These are phyloP conservation scores for Vitis hybrid DNA, from an alignment of 177 flowering plant genomes.

Conservation along the genomic window DNA sequence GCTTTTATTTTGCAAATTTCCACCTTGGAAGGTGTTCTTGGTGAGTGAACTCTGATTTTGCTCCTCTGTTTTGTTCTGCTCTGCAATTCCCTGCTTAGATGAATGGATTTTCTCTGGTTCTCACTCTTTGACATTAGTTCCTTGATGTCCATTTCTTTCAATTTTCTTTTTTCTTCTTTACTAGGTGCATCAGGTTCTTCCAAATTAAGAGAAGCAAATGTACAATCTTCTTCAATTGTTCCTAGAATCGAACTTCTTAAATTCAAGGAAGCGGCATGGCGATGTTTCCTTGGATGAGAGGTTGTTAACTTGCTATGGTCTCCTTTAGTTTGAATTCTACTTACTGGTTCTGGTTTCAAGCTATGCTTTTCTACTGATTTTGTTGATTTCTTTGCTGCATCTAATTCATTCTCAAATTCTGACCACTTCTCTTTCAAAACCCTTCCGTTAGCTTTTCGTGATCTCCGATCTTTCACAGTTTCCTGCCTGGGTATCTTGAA, in stretches of 20 bases:
- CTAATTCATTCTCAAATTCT: slow-evolving; percentile 11
- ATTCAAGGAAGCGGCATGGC: slow-evolving; percentile 12
- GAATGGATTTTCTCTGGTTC: slow-evolving; percentile 44
- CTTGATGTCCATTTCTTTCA: slow-evolving; percentile 31
- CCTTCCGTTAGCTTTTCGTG: slow-evolving; percentile 10
- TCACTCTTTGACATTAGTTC: slow-evolving; percentile 32
- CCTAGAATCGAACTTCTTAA: slow-evolving; percentile 11
- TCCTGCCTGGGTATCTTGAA: slow-evolving; percentile 17
- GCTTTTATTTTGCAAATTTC: slow-evolving; percentile 67
- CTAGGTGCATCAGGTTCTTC: slow-evolving; percentile 5
- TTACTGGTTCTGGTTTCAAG: slow-evolving; percentile 15
- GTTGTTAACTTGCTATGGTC: slow-evolving; percentile 14
- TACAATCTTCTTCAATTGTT: slow-evolving; percentile 18
- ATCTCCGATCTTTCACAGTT: slow-evolving; percentile 16
- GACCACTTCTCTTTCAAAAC: slow-evolving; percentile 13
- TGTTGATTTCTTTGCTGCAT: slow-evolving; percentile 13
- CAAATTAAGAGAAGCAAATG: slow-evolving; percentile 6
- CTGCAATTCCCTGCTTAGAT: slow-evolving; percentile 30
- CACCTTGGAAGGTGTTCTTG: slow-evolving; percentile 45
- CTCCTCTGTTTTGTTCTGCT: slow-evolving; percentile 36
- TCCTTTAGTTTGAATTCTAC: slow-evolving; percentile 10
- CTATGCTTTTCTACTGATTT: slow-evolving; percentile 9
- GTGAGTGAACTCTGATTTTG: slow-evolving; percentile 46
- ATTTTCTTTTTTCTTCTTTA: slow-evolving; percentile 14
- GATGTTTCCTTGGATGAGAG: slow-evolving; percentile 14